Evolutionary conservation across 371 early-diverging fungal genomes (phyloP).

Genomic region (Mortierella sp.): DNA sequence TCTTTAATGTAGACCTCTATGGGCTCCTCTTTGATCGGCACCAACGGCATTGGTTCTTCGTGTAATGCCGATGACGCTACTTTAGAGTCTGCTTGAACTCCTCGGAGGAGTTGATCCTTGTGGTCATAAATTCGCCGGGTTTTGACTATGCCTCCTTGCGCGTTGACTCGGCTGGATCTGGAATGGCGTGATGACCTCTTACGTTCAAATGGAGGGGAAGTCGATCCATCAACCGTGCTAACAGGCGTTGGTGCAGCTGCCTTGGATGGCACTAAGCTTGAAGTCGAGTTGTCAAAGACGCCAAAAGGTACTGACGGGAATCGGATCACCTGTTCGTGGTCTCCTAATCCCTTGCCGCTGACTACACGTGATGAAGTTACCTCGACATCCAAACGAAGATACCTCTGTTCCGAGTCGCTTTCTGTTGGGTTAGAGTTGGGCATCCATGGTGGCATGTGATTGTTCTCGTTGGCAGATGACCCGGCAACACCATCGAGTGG

Average conservation of each 20-base stretch:
- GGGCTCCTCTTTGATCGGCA: slow-evolving; percentile 51
- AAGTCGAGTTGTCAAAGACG: slow-evolving; percentile 46
- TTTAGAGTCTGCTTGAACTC: slow-evolving; percentile 21
- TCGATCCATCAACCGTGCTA: not conserved
- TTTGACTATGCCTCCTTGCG: slow-evolving; percentile 41
- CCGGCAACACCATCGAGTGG: slow-evolving; percentile 49
- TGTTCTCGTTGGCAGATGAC: slow-evolving; percentile 23
- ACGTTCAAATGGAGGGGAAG: not conserved
- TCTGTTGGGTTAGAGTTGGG: slow-evolving; percentile 33
- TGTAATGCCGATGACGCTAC: not conserved
- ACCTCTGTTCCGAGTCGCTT: slow-evolving; percentile 31
- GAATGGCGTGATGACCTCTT: not conserved
- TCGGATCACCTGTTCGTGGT: slow-evolving; percentile 49
- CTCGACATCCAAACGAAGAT: slow-evolving; percentile 53
- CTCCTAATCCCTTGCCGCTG: slow-evolving; percentile 40
- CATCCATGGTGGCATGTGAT: slow-evolving; percentile 51
- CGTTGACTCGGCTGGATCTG: slow-evolving; percentile 37
- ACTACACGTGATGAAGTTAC: slow-evolving; percentile 53
- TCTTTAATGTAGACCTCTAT: slow-evolving; percentile 52
- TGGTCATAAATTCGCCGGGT: slow-evolving; percentile 29
- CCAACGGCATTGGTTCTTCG: slow-evolving; percentile 23
- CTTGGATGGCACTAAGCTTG: slow-evolving; percentile 27
- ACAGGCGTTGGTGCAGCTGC: slow-evolving; percentile 25
- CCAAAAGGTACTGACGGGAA: slow-evolving; percentile 50
- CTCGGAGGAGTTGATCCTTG: slow-evolving; percentile 21